phyloP scores from a whole-genome alignment of 306 rosid species.

The Dalbergia cultrata region DNA sequence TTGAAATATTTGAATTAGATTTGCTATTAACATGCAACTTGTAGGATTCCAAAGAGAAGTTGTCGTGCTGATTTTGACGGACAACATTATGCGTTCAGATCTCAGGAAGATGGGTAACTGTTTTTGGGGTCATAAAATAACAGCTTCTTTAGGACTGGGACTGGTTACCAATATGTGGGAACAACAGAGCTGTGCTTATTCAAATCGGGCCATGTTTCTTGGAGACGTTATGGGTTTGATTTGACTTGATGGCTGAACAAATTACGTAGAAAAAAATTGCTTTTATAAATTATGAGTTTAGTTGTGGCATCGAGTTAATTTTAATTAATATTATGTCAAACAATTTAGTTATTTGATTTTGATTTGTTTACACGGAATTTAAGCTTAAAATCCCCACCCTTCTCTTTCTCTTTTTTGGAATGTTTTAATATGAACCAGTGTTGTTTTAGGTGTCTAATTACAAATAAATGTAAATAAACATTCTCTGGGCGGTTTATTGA shows the following conservation, averaged over 20 bases:
- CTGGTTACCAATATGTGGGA: not conserved
- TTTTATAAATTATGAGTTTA: too few relatives aligned
- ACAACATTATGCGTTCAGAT: constrained; percentile 4
- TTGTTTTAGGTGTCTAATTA: too few relatives aligned
- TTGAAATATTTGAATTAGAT: not conserved
- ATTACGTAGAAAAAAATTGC: not conserved
- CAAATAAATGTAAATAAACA: too few relatives aligned
- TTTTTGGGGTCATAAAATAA: not conserved
- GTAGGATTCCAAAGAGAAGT: constrained; percentile 8
- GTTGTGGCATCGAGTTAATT: not conserved
- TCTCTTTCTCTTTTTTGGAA: too few relatives aligned
- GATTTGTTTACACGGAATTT: too few relatives aligned
- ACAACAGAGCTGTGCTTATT: not conserved
- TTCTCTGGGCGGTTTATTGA: too few relatives aligned
- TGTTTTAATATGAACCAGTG: too few relatives aligned
- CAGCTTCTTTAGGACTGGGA: not conserved
- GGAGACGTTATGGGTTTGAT: not conserved
- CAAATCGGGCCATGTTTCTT: not conserved
- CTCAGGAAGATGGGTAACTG: constrained; percentile 2
- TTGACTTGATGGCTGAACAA: not conserved
- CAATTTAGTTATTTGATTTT: too few relatives aligned
- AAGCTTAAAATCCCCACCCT: too few relatives aligned
- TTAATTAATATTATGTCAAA: too few relatives aligned
- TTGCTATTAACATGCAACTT: not conserved
- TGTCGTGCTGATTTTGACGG: constrained; percentile 20